Evolutionary conservation across 2,329 filamentous ascomycete species (phyloP).

Genomic region (Drechslerella stenobrocha): DNA sequence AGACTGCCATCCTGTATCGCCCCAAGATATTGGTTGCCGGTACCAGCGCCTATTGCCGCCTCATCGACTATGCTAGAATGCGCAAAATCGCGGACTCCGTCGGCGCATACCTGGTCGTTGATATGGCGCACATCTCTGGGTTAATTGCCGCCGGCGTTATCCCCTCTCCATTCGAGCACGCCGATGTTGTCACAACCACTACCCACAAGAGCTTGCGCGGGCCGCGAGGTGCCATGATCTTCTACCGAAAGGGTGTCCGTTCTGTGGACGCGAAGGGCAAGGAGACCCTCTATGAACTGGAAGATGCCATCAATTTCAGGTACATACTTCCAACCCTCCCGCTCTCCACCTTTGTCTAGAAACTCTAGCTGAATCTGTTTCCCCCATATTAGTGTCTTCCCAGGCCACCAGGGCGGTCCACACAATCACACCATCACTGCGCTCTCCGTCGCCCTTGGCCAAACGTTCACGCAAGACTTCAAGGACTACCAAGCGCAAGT

Average conservation of each 20-base stretch:
- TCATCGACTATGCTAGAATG: conserved; percentile 97
- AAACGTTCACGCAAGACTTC: conserved; percentile 88
- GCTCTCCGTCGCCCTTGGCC: conserved; percentile 89
- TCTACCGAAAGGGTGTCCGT: conserved; percentile 96
- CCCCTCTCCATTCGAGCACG: conserved; percentile 86
- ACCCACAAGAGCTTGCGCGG: conserved; percentile 99
- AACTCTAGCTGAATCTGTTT: conserved; percentile 7
- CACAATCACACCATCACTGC: conserved; percentile 99
- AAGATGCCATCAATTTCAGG: conserved; percentile 93
- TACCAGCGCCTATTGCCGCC: conserved; percentile 95
- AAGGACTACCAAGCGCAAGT: conserved; percentile 92
- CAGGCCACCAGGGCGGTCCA: conserved; percentile 95
- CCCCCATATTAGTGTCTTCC: conserved; percentile 72
- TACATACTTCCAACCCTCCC: conserved; percentile 30
- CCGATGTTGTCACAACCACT: conserved; percentile 96
- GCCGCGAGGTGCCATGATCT: conserved; percentile 98
- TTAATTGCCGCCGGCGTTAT: conserved; percentile 91
- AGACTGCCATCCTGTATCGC: conserved; percentile 86
- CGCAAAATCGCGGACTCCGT: conserved; percentile 91
- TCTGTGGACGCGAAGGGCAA: conserved; percentile 90
- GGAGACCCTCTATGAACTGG: conserved; percentile 86
- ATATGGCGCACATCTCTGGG: conserved; percentile 99
- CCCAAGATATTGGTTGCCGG: conserved; percentile 96
- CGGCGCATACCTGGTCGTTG: conserved; percentile 90
- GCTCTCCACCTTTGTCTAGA: neutral